A percentile compares a stretch with the other conserved stretches of the same genome.
These are phyloP conservation scores for Yamadazyma paraphyllophila DNA, from an alignment of 805 yeast genomes.

Conservation along the genomic window DNA sequence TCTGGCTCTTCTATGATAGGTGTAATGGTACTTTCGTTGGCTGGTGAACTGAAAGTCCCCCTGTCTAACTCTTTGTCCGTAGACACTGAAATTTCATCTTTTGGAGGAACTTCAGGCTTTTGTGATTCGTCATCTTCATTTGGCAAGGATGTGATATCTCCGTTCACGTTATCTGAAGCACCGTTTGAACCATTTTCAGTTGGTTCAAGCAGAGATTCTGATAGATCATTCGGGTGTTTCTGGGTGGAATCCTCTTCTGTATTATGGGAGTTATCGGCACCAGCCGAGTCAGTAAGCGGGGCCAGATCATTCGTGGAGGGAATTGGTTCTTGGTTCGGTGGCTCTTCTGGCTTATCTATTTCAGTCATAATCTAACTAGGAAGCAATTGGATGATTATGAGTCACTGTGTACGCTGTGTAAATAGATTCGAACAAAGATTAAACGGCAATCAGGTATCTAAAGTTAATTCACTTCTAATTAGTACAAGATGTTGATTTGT, in stretches of 20 bases:
- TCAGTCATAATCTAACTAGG: neutral
- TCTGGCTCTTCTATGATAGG: slow-evolving; percentile 13
- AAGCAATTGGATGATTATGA: too few species aligned
- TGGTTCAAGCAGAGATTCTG: neutral
- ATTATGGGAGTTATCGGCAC: too few species aligned
- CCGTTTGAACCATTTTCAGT: neutral
- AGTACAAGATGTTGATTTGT: neutral
- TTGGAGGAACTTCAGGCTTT: neutral
- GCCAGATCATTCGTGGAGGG: too few species aligned
- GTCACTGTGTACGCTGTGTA: too few species aligned
- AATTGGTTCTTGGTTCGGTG: too few species aligned
- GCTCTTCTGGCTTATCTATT: neutral
- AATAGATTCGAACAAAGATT: too few species aligned
- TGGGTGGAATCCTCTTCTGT: too few species aligned
- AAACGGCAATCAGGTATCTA: too few species aligned
- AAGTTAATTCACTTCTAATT: neutral
- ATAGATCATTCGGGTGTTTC: neutral
- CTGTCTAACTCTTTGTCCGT: neutral
- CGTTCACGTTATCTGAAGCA: neutral
- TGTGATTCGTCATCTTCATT: neutral
- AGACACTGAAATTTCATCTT: neutral
- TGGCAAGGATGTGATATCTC: neutral
- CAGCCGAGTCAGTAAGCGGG: too few species aligned
- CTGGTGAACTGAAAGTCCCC: neutral
- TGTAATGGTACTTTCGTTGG: slow-evolving; percentile 3